phyloP scores from a whole-genome alignment of 2,329 filamentous ascomycete species.

The Nectriaceae sp. region DNA sequence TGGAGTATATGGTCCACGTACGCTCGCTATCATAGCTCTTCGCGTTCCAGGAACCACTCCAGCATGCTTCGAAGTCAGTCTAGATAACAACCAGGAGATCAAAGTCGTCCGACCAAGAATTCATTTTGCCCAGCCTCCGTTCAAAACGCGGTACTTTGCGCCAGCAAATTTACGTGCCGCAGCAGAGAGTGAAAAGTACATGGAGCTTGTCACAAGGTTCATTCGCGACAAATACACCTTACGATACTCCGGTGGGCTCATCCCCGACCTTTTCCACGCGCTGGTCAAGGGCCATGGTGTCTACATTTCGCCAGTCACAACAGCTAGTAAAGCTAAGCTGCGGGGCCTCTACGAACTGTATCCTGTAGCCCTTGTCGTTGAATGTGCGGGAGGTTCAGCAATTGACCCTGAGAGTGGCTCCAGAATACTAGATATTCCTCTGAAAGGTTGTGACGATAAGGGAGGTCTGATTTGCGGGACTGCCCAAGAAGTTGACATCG shows the following conservation, averaged over 20 bases:
- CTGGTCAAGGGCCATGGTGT: conserved; percentile 63
- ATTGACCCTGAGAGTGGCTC: conserved; percentile 49
- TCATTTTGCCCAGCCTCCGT: conserved; percentile 37
- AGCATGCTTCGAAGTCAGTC: conserved; percentile 54
- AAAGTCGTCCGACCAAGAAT: conserved; percentile 46
- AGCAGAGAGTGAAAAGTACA: conserved; percentile 51
- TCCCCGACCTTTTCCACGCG: conserved; percentile 61
- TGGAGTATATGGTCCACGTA: conserved; percentile 57
- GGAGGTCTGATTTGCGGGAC: conserved; percentile 54
- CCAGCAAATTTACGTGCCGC: conserved; percentile 63
- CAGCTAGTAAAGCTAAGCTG: conserved; percentile 55
- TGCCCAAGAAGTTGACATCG: conserved; percentile 47
- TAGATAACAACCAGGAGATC: conserved; percentile 33
- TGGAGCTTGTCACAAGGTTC: conserved; percentile 49
- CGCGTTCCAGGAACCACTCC: conserved; percentile 42
- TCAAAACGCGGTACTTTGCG: conserved; percentile 59
- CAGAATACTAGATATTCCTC: conserved; percentile 40
- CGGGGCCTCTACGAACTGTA: conserved; percentile 60
- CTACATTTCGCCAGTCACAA: conserved; percentile 59
- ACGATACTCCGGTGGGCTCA: conserved; percentile 61
- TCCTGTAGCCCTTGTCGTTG: conserved; percentile 60
- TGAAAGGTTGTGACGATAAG: conserved; percentile 49
- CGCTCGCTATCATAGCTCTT: conserved; percentile 57
- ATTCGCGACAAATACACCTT: conserved; percentile 58
- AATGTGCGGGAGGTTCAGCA: conserved; percentile 60